Evolutionary conservation across 2,329 filamentous ascomycete species (phyloP).

Genomic region (Beauveria australis): DNA sequence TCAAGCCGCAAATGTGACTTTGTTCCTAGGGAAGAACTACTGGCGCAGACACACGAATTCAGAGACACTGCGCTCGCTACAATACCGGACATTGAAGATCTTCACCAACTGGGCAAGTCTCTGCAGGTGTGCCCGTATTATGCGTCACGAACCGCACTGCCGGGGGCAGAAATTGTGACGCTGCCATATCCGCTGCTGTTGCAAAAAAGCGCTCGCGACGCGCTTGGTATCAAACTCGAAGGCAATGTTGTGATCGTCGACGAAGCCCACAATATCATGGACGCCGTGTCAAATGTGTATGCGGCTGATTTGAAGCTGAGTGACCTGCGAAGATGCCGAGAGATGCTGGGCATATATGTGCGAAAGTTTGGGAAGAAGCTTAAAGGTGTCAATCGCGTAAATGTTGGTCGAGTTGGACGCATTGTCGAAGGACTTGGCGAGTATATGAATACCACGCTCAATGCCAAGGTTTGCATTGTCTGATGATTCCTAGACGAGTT

Average conservation of each 20-base stretch:
- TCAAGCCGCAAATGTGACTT: constrained; percentile 58
- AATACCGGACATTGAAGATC: constrained; percentile 88
- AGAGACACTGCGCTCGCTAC: constrained; percentile 77
- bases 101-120: constrained; percentile 67
- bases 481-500: background rate
- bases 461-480: constrained; percentile 34
- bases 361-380: constrained; percentile 81
- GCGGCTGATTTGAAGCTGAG: constrained; percentile 66
- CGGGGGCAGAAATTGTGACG: constrained; percentile 80
- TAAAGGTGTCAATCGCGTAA: constrained; percentile 84
- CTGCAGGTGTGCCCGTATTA: constrained; percentile 91
- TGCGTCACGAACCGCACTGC: constrained; percentile 78
- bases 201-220: constrained; percentile 79
- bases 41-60: constrained; percentile 67
- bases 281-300: constrained; percentile 81
- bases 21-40: constrained; percentile 68
- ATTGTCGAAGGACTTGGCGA: constrained; percentile 70
- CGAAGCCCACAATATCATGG: constrained; percentile 96
- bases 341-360: constrained; percentile 73
- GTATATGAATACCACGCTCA: constrained; percentile 53
- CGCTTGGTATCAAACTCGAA: constrained; percentile 77
- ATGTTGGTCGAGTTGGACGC: constrained; percentile 79
- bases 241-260: constrained; percentile 91
- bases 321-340: constrained; percentile 64
- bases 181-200: constrained; percentile 86